Evolutionary conservation across 257 asterid species (phyloP), one percentile per base, ranked within the genome.

Genomic region (Plantago ovata): DNA sequence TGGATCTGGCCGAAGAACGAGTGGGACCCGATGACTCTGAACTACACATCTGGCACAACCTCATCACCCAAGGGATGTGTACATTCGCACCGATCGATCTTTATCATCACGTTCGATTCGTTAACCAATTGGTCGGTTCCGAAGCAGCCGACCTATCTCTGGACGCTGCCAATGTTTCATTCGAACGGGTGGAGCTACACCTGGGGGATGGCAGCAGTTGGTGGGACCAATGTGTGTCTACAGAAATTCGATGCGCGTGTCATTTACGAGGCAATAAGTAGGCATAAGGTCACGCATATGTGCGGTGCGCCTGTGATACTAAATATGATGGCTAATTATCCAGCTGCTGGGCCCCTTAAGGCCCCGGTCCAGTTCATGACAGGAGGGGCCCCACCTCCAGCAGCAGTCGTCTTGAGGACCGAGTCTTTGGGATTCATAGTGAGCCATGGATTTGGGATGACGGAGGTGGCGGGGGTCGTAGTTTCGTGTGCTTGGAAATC

Each of bases 181-280:
- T 70, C 97, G 9, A 89, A 89, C 44, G 97, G 97, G 33, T 89
- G 97, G 97, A 86, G 95, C 75, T 89, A 76, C 82, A 75, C 94
- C 2, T 89, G 96, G 96, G 94, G 94, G 2, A 81, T 85, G 82
- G 95, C 97, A 1, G 97, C 90, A n/a, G 83, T 75, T 4, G 97
- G 97, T 3, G 97, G 87, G 0, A 69, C 81, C 22, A 89, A 73
- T 58, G 46, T 89, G 22, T 89, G 97, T 14, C 82, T 89, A n/a
- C 64, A 95, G 4, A 79, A 64, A 18, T 69, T 89, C 53, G 89
- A 89, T 6, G 89, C 94, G 0, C 21, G 23, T 1, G 18, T 59
- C 0, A 62, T 86, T 2, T 86, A 65, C 68, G 65, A 28, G 3
- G 70, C 79, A 19, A 72, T 89, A 1, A 2, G 10, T 0, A 50